Conservation (phyloP, 1,284 basidiomycete genomes). For the Cutaneotrichosporon curvatum region DNA sequence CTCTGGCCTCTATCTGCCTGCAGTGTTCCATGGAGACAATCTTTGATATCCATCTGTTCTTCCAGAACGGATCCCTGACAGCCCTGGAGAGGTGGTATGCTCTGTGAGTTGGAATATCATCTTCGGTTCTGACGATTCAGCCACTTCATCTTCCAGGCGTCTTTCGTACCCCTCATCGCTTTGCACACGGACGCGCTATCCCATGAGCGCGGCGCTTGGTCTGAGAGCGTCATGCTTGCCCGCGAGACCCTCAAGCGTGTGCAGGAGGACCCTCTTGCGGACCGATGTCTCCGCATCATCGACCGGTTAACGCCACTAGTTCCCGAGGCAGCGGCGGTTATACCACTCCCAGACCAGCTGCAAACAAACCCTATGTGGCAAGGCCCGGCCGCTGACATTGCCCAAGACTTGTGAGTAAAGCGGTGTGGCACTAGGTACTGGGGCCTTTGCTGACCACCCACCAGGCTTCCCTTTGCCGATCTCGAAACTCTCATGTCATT, state of each 20-base stretch:
- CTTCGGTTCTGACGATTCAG: slow-evolving; percentile 10
- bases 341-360: slow-evolving; percentile 9
- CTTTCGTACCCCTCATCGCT: slow-evolving; percentile 22
- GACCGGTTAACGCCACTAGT: slow-evolving; percentile 12
- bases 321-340: slow-evolving; percentile 3
- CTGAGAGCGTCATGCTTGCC: slow-evolving; percentile 12
- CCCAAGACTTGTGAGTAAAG: slow-evolving; percentile 6
- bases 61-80: slow-evolving; percentile 9
- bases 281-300: slow-evolving; percentile 16
- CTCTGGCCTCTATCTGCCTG: slow-evolving; percentile 13
- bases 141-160: slow-evolving; percentile 26
- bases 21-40: slow-evolving; percentile 18
- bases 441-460: not conserved
- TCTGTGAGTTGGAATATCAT: slow-evolving; percentile 15
- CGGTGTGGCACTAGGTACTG: not conserved
- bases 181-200: slow-evolving; percentile 18
- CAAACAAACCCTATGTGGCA: slow-evolving; percentile 12
- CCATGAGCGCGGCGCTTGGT: slow-evolving; percentile 6
- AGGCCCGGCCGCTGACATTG: slow-evolving; percentile 1
- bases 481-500: slow-evolving; percentile 13
- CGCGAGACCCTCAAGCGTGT: slow-evolving; percentile 10
- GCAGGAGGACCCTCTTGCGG: slow-evolving; percentile 17
- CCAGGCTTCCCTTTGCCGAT: slow-evolving; percentile 16
- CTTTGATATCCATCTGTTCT: slow-evolving; percentile 19
- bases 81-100: slow-evolving; percentile 23